Evolutionary conservation across 2,329 filamentous ascomycete genomes (phyloP), one percentile per base, ranked within the genome.

Genomic region (Aspergillus brasiliensis): DNA sequence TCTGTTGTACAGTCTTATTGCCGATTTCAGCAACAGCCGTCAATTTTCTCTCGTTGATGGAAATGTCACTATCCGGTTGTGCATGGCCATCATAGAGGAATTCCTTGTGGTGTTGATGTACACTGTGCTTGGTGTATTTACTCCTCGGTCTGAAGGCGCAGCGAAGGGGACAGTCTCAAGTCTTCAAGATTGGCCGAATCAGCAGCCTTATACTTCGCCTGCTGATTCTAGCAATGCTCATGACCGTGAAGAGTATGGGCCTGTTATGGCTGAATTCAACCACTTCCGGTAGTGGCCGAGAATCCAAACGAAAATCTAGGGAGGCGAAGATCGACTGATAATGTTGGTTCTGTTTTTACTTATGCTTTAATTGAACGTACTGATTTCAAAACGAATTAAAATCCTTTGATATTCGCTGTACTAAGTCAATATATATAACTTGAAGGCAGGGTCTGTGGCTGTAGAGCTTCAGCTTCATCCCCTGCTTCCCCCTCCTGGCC

Each of bases 71-170:
- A 46, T 56, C 13, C 40, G 40, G n/a, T 17, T 56, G 17, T 46
- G 38, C 38, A 47, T 56, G 53, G 42, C 53, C 10, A 56, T 11
- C 15, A 25, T 56, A 2, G 53, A 56, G 53, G 53, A 56, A 17
- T 56, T 56, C n/a, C 8, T 56, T 8, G 53, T 56, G 8, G 53
- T 56, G 11, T 3, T 56, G 13, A 44, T 56, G 38, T 56, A 56
- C 28, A 38, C 53, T 1, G 10, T 56, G 3, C 21, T 56, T 17
- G 53, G 53, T 1, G 19, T 56, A 2, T n/a, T 56, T 7, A 47
- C 53, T 7, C 53, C 53, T 5, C 31, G 31, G 10, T 37, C 31
- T 2, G 25, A 17, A 5, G 46, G 10, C 19, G 31, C 31, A 34
- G 31, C 2, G 31, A 15, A 44, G 19, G 21, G 4, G 17, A 13